phyloP scores from a whole-genome alignment of 371 early-diverging fungal species.

The Thermomucor indicae-seudaticae region DNA sequence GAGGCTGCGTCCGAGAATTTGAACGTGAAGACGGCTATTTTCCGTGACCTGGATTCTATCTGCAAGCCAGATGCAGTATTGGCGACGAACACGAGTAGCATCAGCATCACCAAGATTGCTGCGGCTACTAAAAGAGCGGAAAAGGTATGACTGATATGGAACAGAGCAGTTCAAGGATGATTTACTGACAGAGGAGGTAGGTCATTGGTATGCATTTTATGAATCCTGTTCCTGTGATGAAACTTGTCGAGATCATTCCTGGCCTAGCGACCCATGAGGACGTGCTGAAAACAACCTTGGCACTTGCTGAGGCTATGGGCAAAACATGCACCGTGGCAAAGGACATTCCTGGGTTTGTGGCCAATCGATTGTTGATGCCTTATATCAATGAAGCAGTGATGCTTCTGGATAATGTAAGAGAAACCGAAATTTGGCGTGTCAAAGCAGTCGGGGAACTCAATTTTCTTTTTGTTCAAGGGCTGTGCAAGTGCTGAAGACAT shows the following conservation, averaged over 20 bases:
- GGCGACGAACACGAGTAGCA: conserved; percentile 88
- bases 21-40: conserved; percentile 82
- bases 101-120: conserved; percentile 78
- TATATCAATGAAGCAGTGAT: conserved; percentile 97
- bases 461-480: conserved; percentile 47
- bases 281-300: conserved; percentile 72
- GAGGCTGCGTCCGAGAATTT: conserved; percentile 96
- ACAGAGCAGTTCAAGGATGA: not conserved
- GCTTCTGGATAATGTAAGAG: conserved; percentile 78
- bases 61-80: conserved; percentile 79
- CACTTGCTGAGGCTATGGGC: conserved; percentile 83
- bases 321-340: conserved; percentile 85
- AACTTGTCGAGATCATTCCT: conserved; percentile 95
- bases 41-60: conserved; percentile 69
- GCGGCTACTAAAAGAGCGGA: conserved; percentile 82
- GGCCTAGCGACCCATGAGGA: conserved; percentile 78
- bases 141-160: conserved; percentile 31
- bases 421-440: not conserved
- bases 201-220: conserved; percentile 94
- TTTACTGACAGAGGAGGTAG: conserved; percentile 11
- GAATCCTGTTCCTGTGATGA: conserved; percentile 98
- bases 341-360: conserved; percentile 97
- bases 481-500: conserved; percentile 94
- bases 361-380: conserved; percentile 96
- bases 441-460: not conserved